Evolutionary conservation across 2,329 filamentous ascomycete genomes (phyloP).

Genomic region (Calonectria leucothoes): DNA sequence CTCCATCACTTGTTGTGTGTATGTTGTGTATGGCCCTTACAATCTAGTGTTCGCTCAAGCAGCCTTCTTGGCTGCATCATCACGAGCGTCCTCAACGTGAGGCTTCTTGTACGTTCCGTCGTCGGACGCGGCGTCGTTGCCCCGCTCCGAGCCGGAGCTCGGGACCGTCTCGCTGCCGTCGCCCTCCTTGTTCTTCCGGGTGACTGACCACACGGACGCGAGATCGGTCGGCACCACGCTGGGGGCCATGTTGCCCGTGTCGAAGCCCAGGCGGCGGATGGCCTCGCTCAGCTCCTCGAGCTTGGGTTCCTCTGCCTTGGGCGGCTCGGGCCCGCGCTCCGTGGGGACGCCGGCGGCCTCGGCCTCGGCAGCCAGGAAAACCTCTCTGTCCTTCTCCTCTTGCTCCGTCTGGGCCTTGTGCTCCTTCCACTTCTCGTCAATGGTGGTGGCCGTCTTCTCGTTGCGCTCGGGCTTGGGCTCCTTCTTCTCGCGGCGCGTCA

Average conservation of each 20-base stretch:
- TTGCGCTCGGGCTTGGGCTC: conserved; percentile 40
- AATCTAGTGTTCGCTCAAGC: too few relatives aligned
- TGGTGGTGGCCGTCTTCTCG: conserved; percentile 29
- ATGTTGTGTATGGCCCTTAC: too few relatives aligned
- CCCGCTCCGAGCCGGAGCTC: conserved; percentile 35
- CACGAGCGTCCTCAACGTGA: conserved; percentile 35
- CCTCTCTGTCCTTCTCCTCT: conserved; percentile 36
- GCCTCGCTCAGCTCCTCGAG: conserved; percentile 35
- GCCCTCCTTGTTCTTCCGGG: conserved; percentile 32
- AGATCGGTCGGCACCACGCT: conserved; percentile 39
- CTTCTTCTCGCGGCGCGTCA: conserved; percentile 61
- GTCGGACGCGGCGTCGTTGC: conserved; percentile 28
- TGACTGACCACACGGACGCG: conserved; percentile 36
- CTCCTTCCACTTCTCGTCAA: conserved; percentile 46
- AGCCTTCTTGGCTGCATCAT: background rate
- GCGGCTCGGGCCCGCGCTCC: background rate
- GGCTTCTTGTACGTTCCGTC: conserved; percentile 38
- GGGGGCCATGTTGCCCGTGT: background rate
- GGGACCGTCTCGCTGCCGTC: conserved; percentile 36
- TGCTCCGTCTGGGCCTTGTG: conserved; percentile 38
- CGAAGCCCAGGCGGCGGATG: conserved; percentile 32
- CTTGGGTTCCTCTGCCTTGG: conserved; percentile 23
- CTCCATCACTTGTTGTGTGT: background rate
- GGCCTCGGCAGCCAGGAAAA: conserved; percentile 32
- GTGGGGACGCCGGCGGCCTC: conserved; percentile 21